phyloP scores from a whole-genome alignment of 805 yeast species.

The Nematodospora valgi region DNA sequence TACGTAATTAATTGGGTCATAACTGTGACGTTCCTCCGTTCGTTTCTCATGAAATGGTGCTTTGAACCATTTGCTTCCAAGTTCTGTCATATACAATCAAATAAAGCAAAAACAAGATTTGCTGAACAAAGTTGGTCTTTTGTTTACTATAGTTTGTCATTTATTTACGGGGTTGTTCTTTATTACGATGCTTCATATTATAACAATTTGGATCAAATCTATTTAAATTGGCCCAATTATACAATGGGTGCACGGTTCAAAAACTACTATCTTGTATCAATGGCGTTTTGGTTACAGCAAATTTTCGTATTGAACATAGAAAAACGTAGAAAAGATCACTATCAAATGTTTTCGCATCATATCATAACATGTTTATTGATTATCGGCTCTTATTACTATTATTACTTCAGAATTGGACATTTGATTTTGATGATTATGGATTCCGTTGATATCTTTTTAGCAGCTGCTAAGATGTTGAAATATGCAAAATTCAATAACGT shows the following conservation, averaged over 20 bases:
- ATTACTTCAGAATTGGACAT: conserved; percentile 76
- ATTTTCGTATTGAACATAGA: conserved; percentile 74
- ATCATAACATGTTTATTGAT: conserved; percentile 70
- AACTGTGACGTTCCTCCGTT: conserved; percentile 54
- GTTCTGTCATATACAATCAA: conserved; percentile 40
- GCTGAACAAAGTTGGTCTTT: conserved; percentile 86
- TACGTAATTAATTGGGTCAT: conserved; percentile 54
- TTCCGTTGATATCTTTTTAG: conserved; percentile 67
- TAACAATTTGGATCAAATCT: conserved; percentile 54
- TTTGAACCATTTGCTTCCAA: conserved; percentile 54
- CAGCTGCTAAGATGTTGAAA: conserved; percentile 73
- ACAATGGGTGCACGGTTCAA: conserved; percentile 52
- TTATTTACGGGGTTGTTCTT: conserved; percentile 54
- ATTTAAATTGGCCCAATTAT: conserved; percentile 73
- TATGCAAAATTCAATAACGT: conserved; percentile 57
- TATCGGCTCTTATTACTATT: conserved; percentile 67
- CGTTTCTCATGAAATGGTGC: conserved; percentile 54
- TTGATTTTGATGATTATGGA: conserved; percentile 79
- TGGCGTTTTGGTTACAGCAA: conserved; percentile 82
- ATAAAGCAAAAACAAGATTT: conserved; percentile 61
- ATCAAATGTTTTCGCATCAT: conserved; percentile 87
- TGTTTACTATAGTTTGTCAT: conserved; percentile 55
- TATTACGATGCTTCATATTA: conserved; percentile 59
- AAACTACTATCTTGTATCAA: conserved; percentile 64
- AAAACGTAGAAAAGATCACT: conserved; percentile 74